Evolutionary conservation across 148 eudicot species (phyloP).

Genomic region (Persicaria tinctoria): DNA sequence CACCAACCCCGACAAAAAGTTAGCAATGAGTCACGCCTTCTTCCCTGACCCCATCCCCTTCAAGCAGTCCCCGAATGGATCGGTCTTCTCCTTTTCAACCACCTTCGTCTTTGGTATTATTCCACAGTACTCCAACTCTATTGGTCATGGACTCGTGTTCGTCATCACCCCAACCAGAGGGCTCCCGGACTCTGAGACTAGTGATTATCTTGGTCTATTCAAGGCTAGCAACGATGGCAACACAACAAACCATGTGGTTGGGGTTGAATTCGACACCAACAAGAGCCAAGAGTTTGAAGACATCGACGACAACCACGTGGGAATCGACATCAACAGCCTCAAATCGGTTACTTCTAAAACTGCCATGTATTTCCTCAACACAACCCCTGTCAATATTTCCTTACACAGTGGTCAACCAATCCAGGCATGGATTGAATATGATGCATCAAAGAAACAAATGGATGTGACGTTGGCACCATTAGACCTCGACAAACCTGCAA

Average conservation of each 20-base stretch:
- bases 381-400: background rate
- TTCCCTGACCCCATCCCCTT: slow-evolving; percentile 18
- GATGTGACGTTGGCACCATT: no score
- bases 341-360: slow-evolving; percentile 17
- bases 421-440: no score
- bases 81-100: background rate
- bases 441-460: no score
- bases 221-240: slow-evolving; percentile 18
- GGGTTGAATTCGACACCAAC: slow-evolving; percentile 38
- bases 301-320: slow-evolving; percentile 36
- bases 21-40: slow-evolving; percentile 34
- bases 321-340: slow-evolving; percentile 30
- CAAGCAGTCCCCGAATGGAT: slow-evolving; percentile 14
- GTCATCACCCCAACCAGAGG: slow-evolving; percentile 21
- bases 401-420: slow-evolving; percentile 15
- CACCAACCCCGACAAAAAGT: slow-evolving; percentile 23
- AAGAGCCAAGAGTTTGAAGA: slow-evolving; percentile 26
- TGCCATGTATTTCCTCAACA: slow-evolving; percentile 6
- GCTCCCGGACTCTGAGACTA: slow-evolving; percentile 27
- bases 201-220: slow-evolving; percentile 31
- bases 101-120: background rate
- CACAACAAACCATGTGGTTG: slow-evolving; percentile 26
- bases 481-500: no score
- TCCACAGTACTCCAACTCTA: background rate
- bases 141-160: background rate